Conservation (phyloP, 805 yeast species). For the Spencermartinsiella europaea region DNA sequence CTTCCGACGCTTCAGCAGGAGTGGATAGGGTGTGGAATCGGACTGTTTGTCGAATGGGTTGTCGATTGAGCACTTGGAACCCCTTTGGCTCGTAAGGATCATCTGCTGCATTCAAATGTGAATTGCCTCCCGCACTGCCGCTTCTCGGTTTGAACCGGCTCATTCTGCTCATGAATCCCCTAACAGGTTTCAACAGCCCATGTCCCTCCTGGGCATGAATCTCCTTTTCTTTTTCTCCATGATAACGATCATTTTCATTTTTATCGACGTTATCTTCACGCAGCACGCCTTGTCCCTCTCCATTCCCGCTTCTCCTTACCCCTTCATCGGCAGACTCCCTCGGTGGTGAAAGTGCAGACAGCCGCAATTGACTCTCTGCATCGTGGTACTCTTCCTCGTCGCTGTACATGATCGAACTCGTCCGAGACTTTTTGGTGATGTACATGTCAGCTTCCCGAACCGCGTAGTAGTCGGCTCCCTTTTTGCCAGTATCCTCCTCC, state of each 20-base stretch:
- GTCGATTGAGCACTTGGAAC: slow-evolving; percentile 21
- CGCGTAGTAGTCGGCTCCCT: slow-evolving; percentile 44
- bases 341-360: neutral
- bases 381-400: slow-evolving; percentile 2
- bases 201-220: neutral
- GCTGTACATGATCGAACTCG: neutral
- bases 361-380: neutral
- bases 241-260: neutral
- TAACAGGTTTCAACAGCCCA: slow-evolving; percentile 2
- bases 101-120: neutral
- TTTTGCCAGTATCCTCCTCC: neutral
- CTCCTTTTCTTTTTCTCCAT: too few species aligned
- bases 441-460: slow-evolving; percentile 57
- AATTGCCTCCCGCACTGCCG: neutral
- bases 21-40: neutral
- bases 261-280: neutral
- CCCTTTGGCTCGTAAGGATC: slow-evolving; percentile 12
- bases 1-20: neutral
- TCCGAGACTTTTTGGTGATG: slow-evolving; percentile 16
- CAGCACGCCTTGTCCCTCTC: neutral
- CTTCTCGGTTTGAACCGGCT: neutral
- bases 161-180: slow-evolving; percentile 9
- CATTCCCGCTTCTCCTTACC: neutral
- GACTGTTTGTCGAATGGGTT: slow-evolving; percentile 13
- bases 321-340: too few species aligned